Percentiles rank a stretch among this genome's conserved stretches.
Evolutionary conservation across 2,329 filamentous ascomycete genomes (phyloP).

Genomic region (Sarocladium kiliense): DNA sequence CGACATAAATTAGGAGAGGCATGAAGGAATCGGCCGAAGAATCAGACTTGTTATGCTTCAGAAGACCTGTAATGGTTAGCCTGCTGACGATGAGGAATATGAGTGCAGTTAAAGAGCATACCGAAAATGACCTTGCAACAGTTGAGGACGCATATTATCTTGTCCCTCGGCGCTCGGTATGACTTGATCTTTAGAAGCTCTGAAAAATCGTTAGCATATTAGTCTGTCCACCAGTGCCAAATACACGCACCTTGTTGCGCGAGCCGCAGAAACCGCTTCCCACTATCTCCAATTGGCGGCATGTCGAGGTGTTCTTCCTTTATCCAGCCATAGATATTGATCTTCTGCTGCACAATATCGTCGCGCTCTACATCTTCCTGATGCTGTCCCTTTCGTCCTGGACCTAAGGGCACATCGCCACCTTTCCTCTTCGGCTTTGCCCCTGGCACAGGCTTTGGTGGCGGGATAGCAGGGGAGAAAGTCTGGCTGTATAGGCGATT

Average conservation of each 20-base stretch:
- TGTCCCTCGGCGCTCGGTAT: slow-evolving; percentile 94
- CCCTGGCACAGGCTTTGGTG: slow-evolving; percentile 67
- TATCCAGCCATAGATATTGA: slow-evolving; percentile 95
- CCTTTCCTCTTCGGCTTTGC: slow-evolving; percentile 64
- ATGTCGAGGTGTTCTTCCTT: slow-evolving; percentile 92
- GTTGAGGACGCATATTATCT: slow-evolving; percentile 96
- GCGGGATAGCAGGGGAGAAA: slow-evolving; percentile 87
- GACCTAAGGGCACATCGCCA: slow-evolving; percentile 63
- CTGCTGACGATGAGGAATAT: background rate
- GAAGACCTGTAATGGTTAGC: slow-evolving; percentile 52
- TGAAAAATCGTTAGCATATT: slow-evolving; percentile 28
- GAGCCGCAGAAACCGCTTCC: slow-evolving; percentile 78
- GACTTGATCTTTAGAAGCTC: slow-evolving; percentile 95
- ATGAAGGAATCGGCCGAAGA: slow-evolving; percentile 96
- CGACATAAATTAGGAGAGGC: slow-evolving; percentile 90
- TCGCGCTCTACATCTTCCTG: slow-evolving; percentile 97
- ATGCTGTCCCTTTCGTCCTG: slow-evolving; percentile 88
- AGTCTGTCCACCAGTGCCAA: background rate
- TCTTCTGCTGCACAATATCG: slow-evolving; percentile 92
- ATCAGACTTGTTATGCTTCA: slow-evolving; percentile 89
- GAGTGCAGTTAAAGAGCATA: slow-evolving; percentile 33
- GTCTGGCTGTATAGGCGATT: slow-evolving; percentile 93
- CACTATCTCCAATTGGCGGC: slow-evolving; percentile 74
- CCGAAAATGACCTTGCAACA: slow-evolving; percentile 99
- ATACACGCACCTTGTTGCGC: slow-evolving; percentile 72